A percentile compares a stretch with the other conserved stretches of the same genome.
phyloP scores from a whole-genome alignment of 2,329 filamentous ascomycete species.

The Seiridium unicorne region DNA sequence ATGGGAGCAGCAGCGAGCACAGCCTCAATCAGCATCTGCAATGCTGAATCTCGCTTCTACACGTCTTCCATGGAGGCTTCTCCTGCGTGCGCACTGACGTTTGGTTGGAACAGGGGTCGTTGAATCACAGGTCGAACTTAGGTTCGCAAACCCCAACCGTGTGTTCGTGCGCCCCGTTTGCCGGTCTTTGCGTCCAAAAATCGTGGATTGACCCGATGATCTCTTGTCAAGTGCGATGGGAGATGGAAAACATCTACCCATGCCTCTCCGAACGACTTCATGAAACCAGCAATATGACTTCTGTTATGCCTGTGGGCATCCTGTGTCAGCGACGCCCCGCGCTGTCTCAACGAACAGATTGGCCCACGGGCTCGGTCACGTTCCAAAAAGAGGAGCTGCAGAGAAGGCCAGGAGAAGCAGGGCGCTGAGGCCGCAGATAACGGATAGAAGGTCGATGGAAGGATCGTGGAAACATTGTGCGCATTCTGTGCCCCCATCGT shows the following conservation, averaged over 20 bases:
- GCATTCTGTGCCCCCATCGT: background rate
- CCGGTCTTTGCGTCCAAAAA: constrained; percentile 4
- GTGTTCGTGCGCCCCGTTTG: constrained; percentile 4
- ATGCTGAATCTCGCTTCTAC: constrained; percentile 1
- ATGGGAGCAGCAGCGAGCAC: background rate
- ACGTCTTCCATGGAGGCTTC: background rate
- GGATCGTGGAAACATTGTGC: constrained; percentile 10
- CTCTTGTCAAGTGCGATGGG: background rate
- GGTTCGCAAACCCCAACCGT: background rate
- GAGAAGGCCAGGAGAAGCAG: constrained; percentile 18
- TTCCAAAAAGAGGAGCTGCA: constrained; percentile 31
- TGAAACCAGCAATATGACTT: constrained; percentile 1
- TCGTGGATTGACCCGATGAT: constrained; percentile 6
- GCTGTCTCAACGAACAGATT: constrained; percentile 9
- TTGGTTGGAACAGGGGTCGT: background rate
- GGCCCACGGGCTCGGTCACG: constrained; percentile 14
- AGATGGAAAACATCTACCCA: background rate
- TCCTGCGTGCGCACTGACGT: background rate
- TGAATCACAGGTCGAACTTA: background rate
- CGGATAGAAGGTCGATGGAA: constrained; percentile 30
- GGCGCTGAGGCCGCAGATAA: constrained; percentile 24
- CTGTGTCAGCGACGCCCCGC: constrained; percentile 10
- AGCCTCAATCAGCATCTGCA: constrained; percentile 4
- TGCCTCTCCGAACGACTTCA: background rate
- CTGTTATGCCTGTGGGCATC: constrained; percentile 3